Evolutionary conservation across 176 grass and related monocot species (phyloP).

Genomic region (Coix lacrymajobi): DNA sequence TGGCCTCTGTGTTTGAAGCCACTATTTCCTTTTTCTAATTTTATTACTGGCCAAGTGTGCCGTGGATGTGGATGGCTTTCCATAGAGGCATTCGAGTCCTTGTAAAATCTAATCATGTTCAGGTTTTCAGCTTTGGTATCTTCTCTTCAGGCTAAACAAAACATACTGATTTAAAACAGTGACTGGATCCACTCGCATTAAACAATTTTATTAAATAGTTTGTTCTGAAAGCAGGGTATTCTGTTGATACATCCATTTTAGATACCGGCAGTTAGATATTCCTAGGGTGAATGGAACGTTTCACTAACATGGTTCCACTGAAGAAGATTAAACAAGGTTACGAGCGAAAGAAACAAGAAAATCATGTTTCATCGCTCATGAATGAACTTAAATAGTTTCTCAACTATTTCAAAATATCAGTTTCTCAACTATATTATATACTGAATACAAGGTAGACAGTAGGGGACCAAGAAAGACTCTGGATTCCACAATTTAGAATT

Average conservation of each 20-base stretch:
- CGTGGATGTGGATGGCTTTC: not conserved
- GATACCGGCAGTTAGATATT: not conserved
- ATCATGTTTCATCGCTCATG: not conserved
- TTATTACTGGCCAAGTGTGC: not conserved
- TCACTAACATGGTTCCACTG: not conserved
- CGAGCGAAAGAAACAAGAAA: not conserved
- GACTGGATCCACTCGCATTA: not conserved
- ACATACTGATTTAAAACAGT: not conserved
- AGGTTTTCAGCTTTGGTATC: slow-evolving; percentile 10
- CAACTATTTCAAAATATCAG: not conserved
- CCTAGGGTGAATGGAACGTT: not conserved
- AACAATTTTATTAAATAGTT: not conserved
- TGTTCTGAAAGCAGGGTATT: not conserved
- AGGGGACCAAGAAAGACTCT: not conserved
- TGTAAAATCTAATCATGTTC: slow-evolving; percentile 1
- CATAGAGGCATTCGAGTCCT: not conserved
- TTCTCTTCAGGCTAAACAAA: not conserved
- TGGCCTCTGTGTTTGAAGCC: slow-evolving; percentile 12
- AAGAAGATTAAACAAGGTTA: not conserved
- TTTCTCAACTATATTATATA: not conserved
- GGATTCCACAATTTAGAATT: not conserved
- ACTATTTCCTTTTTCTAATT: not conserved
- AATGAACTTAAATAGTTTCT: not conserved
- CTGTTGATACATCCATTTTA: not conserved
- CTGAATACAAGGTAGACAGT: not conserved